Conservation (phyloP, 148 eudicot species). For the Rhododendron mucronatum region DNA sequence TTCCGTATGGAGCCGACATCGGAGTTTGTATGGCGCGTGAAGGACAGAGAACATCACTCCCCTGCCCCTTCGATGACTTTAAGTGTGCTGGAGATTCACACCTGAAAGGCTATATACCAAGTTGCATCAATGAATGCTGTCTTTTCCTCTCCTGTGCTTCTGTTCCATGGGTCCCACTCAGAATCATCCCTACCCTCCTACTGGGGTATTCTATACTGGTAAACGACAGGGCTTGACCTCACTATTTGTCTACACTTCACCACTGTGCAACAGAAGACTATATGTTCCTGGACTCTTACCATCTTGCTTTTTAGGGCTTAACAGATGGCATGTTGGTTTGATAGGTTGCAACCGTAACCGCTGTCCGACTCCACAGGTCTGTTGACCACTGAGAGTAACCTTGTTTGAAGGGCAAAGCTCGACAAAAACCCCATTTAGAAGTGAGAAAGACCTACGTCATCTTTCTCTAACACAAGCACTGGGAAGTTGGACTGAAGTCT, state of each 20-base stretch:
- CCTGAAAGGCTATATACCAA: too few relatives aligned
- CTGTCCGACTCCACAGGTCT: background rate
- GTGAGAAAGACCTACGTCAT: background rate
- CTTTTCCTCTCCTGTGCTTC: too few relatives aligned
- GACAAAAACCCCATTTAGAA: background rate
- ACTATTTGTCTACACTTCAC: too few relatives aligned
- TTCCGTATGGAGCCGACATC: background rate
- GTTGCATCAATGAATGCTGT: background rate
- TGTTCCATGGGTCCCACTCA: background rate
- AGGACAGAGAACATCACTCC: background rate
- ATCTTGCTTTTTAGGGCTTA: background rate
- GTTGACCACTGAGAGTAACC: background rate
- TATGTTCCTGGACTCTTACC: background rate
- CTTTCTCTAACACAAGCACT: background rate
- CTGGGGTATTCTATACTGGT: background rate
- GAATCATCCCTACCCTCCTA: background rate
- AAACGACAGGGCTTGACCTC: background rate
- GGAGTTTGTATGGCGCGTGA: background rate
- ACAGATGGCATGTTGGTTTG: background rate
- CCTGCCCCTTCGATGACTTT: background rate
- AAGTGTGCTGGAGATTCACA: background rate
- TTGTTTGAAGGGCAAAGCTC: background rate
- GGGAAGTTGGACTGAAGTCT: background rate
- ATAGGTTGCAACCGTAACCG: background rate
- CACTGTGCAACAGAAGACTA: too few relatives aligned